These are phyloP conservation scores for Drechmeria coniospora DNA, from an alignment of 2,329 filamentous ascomycete species.

Conservation along the genomic window DNA sequence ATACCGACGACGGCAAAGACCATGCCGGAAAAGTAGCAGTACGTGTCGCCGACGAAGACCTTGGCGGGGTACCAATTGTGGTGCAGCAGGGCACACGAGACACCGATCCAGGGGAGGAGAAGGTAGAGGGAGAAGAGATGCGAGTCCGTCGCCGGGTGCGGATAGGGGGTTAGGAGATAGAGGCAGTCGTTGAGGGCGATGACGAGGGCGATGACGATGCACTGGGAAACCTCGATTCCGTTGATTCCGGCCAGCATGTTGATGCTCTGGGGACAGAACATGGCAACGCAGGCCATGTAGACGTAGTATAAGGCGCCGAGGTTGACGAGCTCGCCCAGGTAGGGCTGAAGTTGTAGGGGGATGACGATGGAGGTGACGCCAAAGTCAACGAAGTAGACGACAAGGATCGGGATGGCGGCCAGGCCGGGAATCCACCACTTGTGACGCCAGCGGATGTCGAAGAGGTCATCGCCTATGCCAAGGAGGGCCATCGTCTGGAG, in stretches of 20 bases:
- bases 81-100: slow-evolving; percentile 68
- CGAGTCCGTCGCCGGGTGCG: slow-evolving; percentile 86
- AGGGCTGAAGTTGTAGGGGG: slow-evolving; percentile 68
- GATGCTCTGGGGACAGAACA: slow-evolving; percentile 97
- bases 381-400: slow-evolving; percentile 97
- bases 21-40: slow-evolving; percentile 99
- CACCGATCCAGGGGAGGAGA: slow-evolving; percentile 83
- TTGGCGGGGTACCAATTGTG: slow-evolving; percentile 95
- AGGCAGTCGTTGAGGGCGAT: slow-evolving; percentile 76
- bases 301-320: slow-evolving; percentile 75
- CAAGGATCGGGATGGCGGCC: slow-evolving; percentile 80
- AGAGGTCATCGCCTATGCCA: slow-evolving; percentile 87
- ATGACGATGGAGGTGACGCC: slow-evolving; percentile 92
- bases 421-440: slow-evolving; percentile 97
- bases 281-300: slow-evolving; percentile 93
- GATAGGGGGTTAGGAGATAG: slow-evolving; percentile 71
- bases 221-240: slow-evolving; percentile 91
- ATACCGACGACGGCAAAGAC: slow-evolving; percentile 96
- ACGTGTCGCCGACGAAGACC: slow-evolving; percentile 96
- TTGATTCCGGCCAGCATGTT: slow-evolving; percentile 99
- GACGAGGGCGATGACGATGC: slow-evolving; percentile 72
- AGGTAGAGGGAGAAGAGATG: slow-evolving; percentile 95
- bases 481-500: slow-evolving; percentile 83
- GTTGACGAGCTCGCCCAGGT: slow-evolving; percentile 73
- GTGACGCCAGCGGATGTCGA: slow-evolving; percentile 97